Evolutionary conservation across 371 early-diverging fungal species (phyloP), one percentile per base, ranked within the genome.

Genomic region (Mortierella sp.): DNA sequence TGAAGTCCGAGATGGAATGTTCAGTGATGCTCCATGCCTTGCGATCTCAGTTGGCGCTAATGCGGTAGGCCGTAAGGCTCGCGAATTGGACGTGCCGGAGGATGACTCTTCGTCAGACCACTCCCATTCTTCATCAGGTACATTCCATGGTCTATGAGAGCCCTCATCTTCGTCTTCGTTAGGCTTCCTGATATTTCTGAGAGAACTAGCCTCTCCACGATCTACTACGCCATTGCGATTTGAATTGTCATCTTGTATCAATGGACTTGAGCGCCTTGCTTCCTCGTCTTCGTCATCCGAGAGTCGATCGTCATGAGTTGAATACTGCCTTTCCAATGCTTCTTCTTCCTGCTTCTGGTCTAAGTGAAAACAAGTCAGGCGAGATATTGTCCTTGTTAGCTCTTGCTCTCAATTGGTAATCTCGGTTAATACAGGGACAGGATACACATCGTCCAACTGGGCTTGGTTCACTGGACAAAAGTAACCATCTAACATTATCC

Each of bases 261-360:
- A 58, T n/a, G 62, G 66, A 22, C 65, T 61, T 1, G 58, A 45
- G 32, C 69, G 45, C 15, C 75, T 45, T 38, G 75, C 58, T 9
- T 76, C 82, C 22, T 81, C 76, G 16, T 82, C 82, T 8, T 81
- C 82, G 16, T 82, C 82, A 22, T 82, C 82, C 11, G 76, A 82
- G 3, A 82, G 45, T 15, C 76, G 72, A 55, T 82, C 82, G 22
- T 82, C 76, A 36, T 76, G 82, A 0, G 63, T 73, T 41, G 69
- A 60, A 50, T 69, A 63, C 48, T 76, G 72, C 13, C 82, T 57
- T 60, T 67, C 70, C 28, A 72, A 41, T 33, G 72, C 82, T 24
- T 72, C 70, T 19, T 59, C 73, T 55, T 82, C 82, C 28, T 66
- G 70, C 40, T 48, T 75, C 9, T 76, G 70, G 50, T 82, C 82